phyloP scores from a whole-genome alignment of 1,139 yeast species.

The Torulaspora globosa region DNA sequence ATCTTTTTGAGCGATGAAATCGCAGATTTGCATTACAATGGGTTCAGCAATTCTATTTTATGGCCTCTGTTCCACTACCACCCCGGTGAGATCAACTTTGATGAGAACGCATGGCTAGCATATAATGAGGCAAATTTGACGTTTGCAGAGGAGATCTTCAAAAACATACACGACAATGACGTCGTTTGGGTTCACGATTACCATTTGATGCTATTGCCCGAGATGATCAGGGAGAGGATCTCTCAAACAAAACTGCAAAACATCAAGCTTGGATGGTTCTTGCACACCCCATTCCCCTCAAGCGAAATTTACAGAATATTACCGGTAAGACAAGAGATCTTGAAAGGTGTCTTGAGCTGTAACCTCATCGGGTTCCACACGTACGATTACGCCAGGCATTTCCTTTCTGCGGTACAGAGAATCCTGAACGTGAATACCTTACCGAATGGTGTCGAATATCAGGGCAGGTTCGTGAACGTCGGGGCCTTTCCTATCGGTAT shows the following conservation, averaged over 20 bases:
- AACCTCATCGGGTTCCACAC: slow-evolving; percentile 97
- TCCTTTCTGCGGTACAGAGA: slow-evolving; percentile 84
- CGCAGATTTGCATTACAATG: slow-evolving; percentile 95
- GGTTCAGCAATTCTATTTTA: slow-evolving; percentile 83
- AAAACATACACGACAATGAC: slow-evolving; percentile 74
- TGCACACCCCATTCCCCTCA: slow-evolving; percentile 98
- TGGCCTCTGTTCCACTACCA: slow-evolving; percentile 99
- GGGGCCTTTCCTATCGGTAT: slow-evolving; percentile 99
- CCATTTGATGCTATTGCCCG: slow-evolving; percentile 92
- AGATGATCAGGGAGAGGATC: slow-evolving; percentile 66
- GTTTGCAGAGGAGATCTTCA: slow-evolving; percentile 73
- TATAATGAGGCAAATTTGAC: slow-evolving; percentile 87
- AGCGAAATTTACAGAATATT: slow-evolving; percentile 92
- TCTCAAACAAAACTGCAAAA: slow-evolving; percentile 42
- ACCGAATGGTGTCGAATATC: slow-evolving; percentile 85
- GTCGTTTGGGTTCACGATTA: slow-evolving; percentile 97
- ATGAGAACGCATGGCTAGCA: slow-evolving; percentile 97
- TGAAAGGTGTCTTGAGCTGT: slow-evolving; percentile 88
- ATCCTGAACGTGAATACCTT: slow-evolving; percentile 76
- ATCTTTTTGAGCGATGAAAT: slow-evolving; percentile 80
- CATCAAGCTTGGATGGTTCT: slow-evolving; percentile 82
- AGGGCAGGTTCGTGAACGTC: slow-evolving; percentile 73
- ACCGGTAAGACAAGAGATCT: slow-evolving; percentile 90
- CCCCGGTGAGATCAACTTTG: slow-evolving; percentile 98
- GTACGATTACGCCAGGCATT: slow-evolving; percentile 99